phyloP scores from a whole-genome alignment of 192 early-diverging fungal genomes.

The Pilobolus umbonatus region DNA sequence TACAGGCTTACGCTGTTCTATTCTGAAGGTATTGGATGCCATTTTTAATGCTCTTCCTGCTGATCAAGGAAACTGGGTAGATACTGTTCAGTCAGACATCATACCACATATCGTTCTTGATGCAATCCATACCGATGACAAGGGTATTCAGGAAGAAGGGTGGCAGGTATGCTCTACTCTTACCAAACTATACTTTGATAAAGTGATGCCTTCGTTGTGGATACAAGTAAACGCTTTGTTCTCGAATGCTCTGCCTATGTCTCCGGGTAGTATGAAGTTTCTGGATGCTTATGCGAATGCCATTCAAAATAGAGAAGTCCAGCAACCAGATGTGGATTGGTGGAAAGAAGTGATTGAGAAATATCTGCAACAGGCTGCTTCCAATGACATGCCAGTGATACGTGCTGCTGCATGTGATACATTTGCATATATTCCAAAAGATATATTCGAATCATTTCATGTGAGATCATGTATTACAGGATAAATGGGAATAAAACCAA shows the following conservation, averaged over 20 bases:
- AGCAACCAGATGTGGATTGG: too few relatives aligned
- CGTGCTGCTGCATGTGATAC: conserved; percentile 46
- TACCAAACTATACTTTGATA: conserved; percentile 28
- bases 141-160: conserved; percentile 21
- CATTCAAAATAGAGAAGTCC: neutral
- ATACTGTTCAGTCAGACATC: too few relatives aligned
- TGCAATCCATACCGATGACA: neutral
- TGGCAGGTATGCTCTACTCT: conserved; percentile 39
- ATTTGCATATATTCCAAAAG: conserved; percentile 36
- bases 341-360: conserved; percentile 38
- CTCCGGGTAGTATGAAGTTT: neutral
- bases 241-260: neutral
- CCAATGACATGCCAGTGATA: conserved; percentile 30
- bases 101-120: too few relatives aligned
- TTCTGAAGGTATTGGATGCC: conserved; percentile 8
- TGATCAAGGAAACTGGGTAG: too few relatives aligned
- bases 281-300: conserved; percentile 2
- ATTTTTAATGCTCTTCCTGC: neutral
- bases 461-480: conserved; percentile 25
- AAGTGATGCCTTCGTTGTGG: neutral
- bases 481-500: neutral
- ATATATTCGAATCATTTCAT: conserved; percentile 36
- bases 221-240: neutral
- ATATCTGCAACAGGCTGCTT: conserved; percentile 40
- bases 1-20: neutral